Evolutionary conservation across 805 yeast species (phyloP).

Genomic region (Schizosaccharomyces pombe): DNA sequence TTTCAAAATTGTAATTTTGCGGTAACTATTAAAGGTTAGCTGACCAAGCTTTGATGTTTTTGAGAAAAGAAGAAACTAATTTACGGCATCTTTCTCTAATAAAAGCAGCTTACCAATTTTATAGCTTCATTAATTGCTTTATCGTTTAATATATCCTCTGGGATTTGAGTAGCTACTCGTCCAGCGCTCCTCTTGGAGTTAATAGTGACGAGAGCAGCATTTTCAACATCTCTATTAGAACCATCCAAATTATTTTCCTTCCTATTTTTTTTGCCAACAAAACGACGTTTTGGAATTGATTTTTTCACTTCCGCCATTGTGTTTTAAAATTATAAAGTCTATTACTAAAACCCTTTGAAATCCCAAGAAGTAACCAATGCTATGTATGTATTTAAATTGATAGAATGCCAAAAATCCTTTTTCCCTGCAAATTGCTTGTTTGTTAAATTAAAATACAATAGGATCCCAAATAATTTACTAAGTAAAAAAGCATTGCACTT

Average conservation of each 20-base stretch:
- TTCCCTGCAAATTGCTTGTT: too few relatives aligned
- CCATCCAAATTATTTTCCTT: background rate
- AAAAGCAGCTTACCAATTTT: background rate
- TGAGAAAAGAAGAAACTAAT: too few relatives aligned
- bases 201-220: background rate
- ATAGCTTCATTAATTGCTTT: conserved; percentile 67
- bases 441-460: too few relatives aligned
- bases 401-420: too few relatives aligned
- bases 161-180: conserved; percentile 52
- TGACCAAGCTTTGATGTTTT: too few relatives aligned
- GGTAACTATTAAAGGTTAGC: conserved; percentile 41
- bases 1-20: conserved; percentile 79
- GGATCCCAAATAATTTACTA: too few relatives aligned
- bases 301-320: background rate
- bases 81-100: too few relatives aligned
- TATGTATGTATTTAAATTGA: too few relatives aligned
- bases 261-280: background rate
- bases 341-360: too few relatives aligned
- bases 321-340: too few relatives aligned
- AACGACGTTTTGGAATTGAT: background rate
- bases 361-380: too few relatives aligned
- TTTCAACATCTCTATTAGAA: background rate
- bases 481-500: too few relatives aligned
- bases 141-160: conserved; percentile 61
- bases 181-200: background rate